A percentile compares a stretch with the other conserved stretches of the same genome.
phyloP scores from a whole-genome alignment of 1,284 basidiomycete genomes.

The Ceratorhiza oryzae-sativae region DNA sequence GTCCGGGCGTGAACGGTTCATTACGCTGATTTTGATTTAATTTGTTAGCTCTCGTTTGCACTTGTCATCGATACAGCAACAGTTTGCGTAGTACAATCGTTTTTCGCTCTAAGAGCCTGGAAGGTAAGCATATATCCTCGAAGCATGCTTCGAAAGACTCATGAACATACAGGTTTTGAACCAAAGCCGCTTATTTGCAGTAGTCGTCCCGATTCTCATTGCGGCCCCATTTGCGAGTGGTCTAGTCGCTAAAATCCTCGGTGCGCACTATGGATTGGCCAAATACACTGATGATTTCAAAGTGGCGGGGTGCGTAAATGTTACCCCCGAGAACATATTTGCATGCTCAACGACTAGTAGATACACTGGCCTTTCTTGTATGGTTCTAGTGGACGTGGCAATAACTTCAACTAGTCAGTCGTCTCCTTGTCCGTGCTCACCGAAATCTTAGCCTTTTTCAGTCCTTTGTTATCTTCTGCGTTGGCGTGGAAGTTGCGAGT shows the following conservation, averaged over 20 bases:
- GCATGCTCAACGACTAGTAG: neutral
- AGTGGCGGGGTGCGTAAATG: neutral
- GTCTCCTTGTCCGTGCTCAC: neutral
- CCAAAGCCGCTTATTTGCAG: neutral
- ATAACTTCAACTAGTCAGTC: constrained; percentile 11
- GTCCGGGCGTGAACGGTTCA: too few species aligned
- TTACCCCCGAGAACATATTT: neutral
- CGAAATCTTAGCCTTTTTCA: neutral
- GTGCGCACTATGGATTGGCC: neutral
- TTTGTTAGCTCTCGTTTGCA: neutral
- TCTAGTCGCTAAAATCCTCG: neutral
- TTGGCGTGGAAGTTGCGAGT: too few species aligned
- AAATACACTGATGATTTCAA: neutral
- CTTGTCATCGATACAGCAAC: neutral
- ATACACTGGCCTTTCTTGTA: neutral
- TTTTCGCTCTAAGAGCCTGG: constrained; percentile 15
- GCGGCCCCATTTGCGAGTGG: neutral
- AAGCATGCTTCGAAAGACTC: neutral
- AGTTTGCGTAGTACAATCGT: neutral
- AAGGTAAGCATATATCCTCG: neutral
- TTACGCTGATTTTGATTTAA: neutral
- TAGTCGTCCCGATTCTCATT: neutral
- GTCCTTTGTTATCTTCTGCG: constrained; percentile 3
- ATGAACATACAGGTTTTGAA: neutral
- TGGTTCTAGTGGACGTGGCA: neutral